Conservation (phyloP, 78 protist species). For the Dictyostelium capitatum region DNA sequence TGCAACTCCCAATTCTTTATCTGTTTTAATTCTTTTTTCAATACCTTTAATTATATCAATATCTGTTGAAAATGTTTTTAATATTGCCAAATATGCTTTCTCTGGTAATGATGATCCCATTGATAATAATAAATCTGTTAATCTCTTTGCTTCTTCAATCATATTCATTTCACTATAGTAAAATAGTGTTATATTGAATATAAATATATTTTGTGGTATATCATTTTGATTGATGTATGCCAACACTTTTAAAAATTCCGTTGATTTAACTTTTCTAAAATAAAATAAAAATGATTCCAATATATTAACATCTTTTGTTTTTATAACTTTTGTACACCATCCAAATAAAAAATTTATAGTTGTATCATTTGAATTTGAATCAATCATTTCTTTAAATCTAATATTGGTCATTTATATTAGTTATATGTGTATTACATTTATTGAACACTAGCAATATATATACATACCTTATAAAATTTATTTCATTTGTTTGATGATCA, state of each 20-base stretch:
- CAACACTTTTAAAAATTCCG: not conserved
- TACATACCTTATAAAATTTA: not conserved
- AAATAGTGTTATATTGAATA: not conserved
- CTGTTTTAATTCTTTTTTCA: not conserved
- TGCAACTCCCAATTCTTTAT: not conserved
- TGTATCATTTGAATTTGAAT: not conserved
- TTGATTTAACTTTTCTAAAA: not conserved
- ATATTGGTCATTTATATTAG: not conserved
- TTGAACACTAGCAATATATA: not conserved
- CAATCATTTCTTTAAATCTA: not conserved
- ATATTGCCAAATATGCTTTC: not conserved
- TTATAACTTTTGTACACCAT: conserved; percentile 9
- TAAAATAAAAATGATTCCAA: not conserved
- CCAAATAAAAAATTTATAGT: not conserved
- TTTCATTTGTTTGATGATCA: not conserved
- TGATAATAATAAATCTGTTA: not conserved
- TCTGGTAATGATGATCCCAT: not conserved
- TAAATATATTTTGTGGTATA: conserved; percentile 17
- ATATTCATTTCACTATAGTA: conserved; percentile 3
- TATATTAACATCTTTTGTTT: not conserved
- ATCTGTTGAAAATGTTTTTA: not conserved
- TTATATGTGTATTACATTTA: not conserved
- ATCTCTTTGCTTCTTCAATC: not conserved
- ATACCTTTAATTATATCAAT: not conserved
- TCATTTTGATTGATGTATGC: not conserved